Conservation (phyloP, 768 basidiomycete species). For the Lactarius indigo region DNA sequence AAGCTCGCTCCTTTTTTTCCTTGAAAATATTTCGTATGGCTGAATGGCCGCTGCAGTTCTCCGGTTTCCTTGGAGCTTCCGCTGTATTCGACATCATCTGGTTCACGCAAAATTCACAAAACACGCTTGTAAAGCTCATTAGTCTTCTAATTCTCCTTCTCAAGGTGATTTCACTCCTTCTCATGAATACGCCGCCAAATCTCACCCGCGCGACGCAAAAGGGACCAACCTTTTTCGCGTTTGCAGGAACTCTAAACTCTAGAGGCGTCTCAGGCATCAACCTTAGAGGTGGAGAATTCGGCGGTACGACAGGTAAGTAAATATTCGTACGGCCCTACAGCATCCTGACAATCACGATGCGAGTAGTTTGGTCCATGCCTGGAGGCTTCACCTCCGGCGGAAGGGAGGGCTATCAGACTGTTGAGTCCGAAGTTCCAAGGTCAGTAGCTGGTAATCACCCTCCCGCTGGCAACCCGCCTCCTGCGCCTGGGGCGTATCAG, state of each 20-base stretch:
- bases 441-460: conserved; percentile 27
- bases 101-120: conserved; percentile 55
- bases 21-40: background rate
- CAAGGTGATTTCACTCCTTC: conserved; percentile 33
- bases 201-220: conserved; percentile 17
- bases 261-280: conserved; percentile 36
- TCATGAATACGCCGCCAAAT: background rate
- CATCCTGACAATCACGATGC: background rate
- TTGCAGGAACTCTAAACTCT: conserved; percentile 34
- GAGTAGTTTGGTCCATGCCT: conserved; percentile 43
- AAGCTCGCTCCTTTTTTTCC: conserved; percentile 23
- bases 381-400: conserved; percentile 38
- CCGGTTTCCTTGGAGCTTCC: conserved; percentile 58
- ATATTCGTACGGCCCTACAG: background rate
- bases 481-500: conserved; percentile 35
- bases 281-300: conserved; percentile 34
- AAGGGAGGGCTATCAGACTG: conserved; percentile 37
- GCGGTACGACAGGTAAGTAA: conserved; percentile 35
- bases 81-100: conserved; percentile 68
- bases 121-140: conserved; percentile 52
- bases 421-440: conserved; percentile 29
- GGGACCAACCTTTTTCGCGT: conserved; percentile 38
- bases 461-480: conserved; percentile 24
- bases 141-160: conserved; percentile 39
- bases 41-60: conserved; percentile 45